Percentiles rank a stretch among this genome's conserved stretches.
Conservation (phyloP, 345 rosid genomes). For the Acer campestre region DNA sequence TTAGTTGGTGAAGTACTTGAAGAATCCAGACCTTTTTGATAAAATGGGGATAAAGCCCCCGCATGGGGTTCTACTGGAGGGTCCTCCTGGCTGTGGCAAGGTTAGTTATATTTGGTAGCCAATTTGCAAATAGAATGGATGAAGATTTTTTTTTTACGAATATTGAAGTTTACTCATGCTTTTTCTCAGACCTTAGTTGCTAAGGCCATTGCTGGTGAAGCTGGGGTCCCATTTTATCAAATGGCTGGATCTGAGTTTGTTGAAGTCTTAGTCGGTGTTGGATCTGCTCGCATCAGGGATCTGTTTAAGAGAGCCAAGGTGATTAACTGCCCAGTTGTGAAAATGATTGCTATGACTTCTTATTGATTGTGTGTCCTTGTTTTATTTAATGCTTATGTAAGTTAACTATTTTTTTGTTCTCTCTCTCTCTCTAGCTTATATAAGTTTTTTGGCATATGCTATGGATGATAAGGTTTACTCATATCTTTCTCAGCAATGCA, state of each 20-base stretch:
- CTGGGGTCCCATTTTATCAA: slow-evolving; percentile 96
- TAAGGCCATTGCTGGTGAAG: slow-evolving; percentile 98
- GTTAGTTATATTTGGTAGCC: slow-evolving; percentile 36
- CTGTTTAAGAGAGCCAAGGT: slow-evolving; percentile 97
- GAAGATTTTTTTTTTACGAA: slow-evolving; percentile 17
- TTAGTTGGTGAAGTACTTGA: slow-evolving; percentile 90
- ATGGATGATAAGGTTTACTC: neutral
- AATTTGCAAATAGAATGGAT: slow-evolving; percentile 15
- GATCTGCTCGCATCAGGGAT: slow-evolving; percentile 97
- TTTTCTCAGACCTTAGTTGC: slow-evolving; percentile 83
- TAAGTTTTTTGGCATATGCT: neutral
- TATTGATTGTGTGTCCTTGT: slow-evolving; percentile 1
- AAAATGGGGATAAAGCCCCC: slow-evolving; percentile 96
- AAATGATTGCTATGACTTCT: slow-evolving; percentile 6
- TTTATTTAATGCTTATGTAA: neutral
- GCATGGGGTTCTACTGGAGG: slow-evolving; percentile 95
- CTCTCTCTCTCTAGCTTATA: neutral
- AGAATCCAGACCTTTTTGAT: slow-evolving; percentile 93
- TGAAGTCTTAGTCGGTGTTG: slow-evolving; percentile 96
- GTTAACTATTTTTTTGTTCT: neutral
- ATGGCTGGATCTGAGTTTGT: slow-evolving; percentile 99
- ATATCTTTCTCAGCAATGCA: neutral
- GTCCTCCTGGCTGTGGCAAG: slow-evolving; percentile 98
- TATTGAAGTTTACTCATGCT: slow-evolving; percentile 17
- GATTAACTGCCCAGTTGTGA: slow-evolving; percentile 17